Percentiles rank a stretch among this genome's conserved stretches.
Evolutionary conservation across 139 green algal genomes (phyloP).

Genomic region (Picochlorum costavermella): DNA sequence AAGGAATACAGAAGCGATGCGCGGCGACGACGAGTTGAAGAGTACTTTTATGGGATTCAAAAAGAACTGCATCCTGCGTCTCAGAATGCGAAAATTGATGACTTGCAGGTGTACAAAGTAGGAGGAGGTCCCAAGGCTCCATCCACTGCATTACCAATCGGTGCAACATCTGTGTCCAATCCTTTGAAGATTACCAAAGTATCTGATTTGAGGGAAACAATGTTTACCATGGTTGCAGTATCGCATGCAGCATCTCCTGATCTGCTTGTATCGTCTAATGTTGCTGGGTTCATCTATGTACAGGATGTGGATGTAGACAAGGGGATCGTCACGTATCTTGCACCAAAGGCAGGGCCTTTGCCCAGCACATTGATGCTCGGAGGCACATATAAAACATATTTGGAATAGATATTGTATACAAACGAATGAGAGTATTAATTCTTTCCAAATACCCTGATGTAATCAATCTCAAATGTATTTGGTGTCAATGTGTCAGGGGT

Average conservation of each 20-base stretch:
- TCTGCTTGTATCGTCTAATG: constrained; percentile 50
- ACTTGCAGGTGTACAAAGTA: constrained; percentile 65
- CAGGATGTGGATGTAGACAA: constrained; percentile 57
- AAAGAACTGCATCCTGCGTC: constrained; percentile 49
- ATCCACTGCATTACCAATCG: constrained; percentile 69
- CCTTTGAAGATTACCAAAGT: constrained; percentile 25
- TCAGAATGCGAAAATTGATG: constrained; percentile 39
- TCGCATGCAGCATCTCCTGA: constrained; percentile 59
- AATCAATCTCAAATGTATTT: constrained; percentile 6
- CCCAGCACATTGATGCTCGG: constrained; percentile 67
- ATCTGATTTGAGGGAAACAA: constrained; percentile 35
- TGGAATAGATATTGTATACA: constrained; percentile 33
- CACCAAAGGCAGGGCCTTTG: constrained; percentile 58
- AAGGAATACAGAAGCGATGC: constrained; percentile 37
- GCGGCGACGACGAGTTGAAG: constrained; percentile 51
- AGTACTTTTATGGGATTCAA: constrained; percentile 88
- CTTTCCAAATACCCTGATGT: constrained; percentile 17
- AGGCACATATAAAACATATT: constrained; percentile 57
- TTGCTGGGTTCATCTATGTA: constrained; percentile 84
- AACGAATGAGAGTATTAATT: constrained; percentile 2
- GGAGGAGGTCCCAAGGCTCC: constrained; percentile 65
- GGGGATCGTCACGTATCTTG: constrained; percentile 60
- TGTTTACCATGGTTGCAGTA: constrained; percentile 78
- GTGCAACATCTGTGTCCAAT: constrained; percentile 37
- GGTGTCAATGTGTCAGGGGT: not conserved